Percentiles rank a stretch among this genome's conserved stretches.
These are phyloP conservation scores for Aspergillus leporis DNA, from an alignment of 495 filamentous ascomycete species.

Conservation along the genomic window DNA sequence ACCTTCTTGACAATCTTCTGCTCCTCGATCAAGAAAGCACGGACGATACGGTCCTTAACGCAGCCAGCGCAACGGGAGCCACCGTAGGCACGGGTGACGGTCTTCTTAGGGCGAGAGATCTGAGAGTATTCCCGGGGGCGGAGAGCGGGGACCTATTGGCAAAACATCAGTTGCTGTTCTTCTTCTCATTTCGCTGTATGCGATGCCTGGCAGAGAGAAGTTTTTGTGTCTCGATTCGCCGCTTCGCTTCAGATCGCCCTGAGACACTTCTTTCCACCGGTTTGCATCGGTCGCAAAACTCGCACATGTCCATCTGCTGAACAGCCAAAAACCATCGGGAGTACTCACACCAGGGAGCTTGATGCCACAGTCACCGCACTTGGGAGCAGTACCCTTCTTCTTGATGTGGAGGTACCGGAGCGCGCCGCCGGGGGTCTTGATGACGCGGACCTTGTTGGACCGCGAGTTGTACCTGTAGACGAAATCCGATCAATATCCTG, in stretches of 20 bases:
- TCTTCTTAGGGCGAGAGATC: constrained; percentile 98
- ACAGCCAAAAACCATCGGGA: constrained; percentile 26
- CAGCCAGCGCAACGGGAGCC: constrained; percentile 98
- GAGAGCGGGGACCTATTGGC: constrained; percentile 83
- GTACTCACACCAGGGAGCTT: constrained; percentile 90
- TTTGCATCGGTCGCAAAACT: constrained; percentile 5
- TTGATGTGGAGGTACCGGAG: constrained; percentile 97
- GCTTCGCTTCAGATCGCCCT: not conserved
- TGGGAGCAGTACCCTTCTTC: constrained; percentile 94
- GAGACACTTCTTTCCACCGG: not conserved
- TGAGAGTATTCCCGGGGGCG: constrained; percentile 95
- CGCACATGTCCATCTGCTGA: not conserved
- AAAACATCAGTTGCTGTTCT: constrained; percentile 18
- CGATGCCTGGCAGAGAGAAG: not conserved
- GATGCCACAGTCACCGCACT: constrained; percentile 97
- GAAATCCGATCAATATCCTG: constrained; percentile 39
- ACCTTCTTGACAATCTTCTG: constrained; percentile 99
- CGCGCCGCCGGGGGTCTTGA: constrained; percentile 94
- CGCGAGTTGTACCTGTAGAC: constrained; percentile 83
- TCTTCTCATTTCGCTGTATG: not conserved
- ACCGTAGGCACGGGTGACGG: constrained; percentile 95
- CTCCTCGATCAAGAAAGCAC: constrained; percentile 99
- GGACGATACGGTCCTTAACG: constrained; percentile 94
- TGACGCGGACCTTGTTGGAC: constrained; percentile 93
- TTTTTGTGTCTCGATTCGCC: not conserved